Evolutionary conservation across 805 yeast species (phyloP), one percentile per base, ranked within the genome.

Genomic region (Pichia manshurica): DNA sequence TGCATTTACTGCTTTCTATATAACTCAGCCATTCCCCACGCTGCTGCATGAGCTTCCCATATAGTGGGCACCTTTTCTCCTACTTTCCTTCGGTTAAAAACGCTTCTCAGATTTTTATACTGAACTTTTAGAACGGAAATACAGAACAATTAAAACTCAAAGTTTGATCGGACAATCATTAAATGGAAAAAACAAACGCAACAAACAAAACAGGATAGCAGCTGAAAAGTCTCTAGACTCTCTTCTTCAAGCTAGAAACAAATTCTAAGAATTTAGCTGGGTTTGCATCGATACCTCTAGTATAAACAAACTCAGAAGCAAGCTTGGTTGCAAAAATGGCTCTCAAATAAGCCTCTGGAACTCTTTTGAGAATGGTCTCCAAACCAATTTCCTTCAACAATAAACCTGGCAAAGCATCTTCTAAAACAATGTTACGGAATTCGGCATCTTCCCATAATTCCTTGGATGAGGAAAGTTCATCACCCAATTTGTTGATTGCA

Each of bases 271-370:
- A 83, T 56, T 74, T 80, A 46, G 87, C 87, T 28, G 87, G 95
- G 65, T 87, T 87, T 40, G 91, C 80, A 52, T 79, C 87, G 50
- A 81, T 72, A 47, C 96, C 96, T 60, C 82, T 75, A 23, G 84
- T 73, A 67, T 89, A 89, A 46, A 89, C 95, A 66, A 85, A 89
- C 41, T 84, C 75, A 41, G 95, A 84, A 10, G 96, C 89, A 58
- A 89, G 73, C 61, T 80, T 83, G 32, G 93, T 84, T 39, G 96
- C 95, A 61, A 91, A 86, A 56, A 91, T 78, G 3, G 96, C 96
- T 61, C 81, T 82, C 63, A 91, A 73, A 65, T 91, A 93, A 45
- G 95, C 77, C 49, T 77, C 86, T 17, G 99, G 99, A 34, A 91
- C 93, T 59, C 93, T 79, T 39, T 69, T 59, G 57, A 91, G 71